Base-by-base conservation (phyloP, 2,329 filamentous ascomycete genomes). In the Aspergillus intermedius region DNA sequence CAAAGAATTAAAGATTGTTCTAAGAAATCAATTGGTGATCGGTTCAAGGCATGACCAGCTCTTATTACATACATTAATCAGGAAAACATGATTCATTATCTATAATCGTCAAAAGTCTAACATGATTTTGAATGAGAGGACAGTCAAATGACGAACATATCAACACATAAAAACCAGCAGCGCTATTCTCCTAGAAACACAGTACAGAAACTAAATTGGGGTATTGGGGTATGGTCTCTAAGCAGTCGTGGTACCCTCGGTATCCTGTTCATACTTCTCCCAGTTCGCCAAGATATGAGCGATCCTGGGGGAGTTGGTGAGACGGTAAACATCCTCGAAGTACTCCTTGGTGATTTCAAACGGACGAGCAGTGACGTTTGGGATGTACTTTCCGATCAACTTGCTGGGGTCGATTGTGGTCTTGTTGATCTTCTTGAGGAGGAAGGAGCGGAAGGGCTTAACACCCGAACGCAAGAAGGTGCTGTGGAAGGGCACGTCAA, bases 391-490 rank as follows among this genome's bases (percentile, higher is more conserved):
- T 64, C 93, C 93, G 59, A 98, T 81, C 64, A 98, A 76, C 79
- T 97, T 97, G 69, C 88, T 87, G 4, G 93, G 93, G 69, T 98
- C 93, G 69, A 98, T 97, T 47, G 88, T 94, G 21, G 91, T 96
- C 83, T 95, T 95, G 80, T 97, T 90, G 76, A 98, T 97, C 82
- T 98, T 98, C 87, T 97, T 98, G 61, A 97, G 85, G 67, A 98
- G 73, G 82, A 98, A 98, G 41, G 86, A 91, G 58, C 93, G 83
- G 89, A 98, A 98, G 42, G 94, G 93, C 80, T 98, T 98, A 71
- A 98, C 93, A 62, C 93, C 94, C 35, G 90, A 95, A 48, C 94
- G 88, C 74, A 98, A 76, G 80, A 98, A 98, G 15, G 93, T 98
- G 60, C 87, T 93, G 80, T 98, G 93, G 88, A 98, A 98, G 41